Conservation (phyloP, 495 filamentous ascomycete species). For the Neurospora sp. region DNA sequence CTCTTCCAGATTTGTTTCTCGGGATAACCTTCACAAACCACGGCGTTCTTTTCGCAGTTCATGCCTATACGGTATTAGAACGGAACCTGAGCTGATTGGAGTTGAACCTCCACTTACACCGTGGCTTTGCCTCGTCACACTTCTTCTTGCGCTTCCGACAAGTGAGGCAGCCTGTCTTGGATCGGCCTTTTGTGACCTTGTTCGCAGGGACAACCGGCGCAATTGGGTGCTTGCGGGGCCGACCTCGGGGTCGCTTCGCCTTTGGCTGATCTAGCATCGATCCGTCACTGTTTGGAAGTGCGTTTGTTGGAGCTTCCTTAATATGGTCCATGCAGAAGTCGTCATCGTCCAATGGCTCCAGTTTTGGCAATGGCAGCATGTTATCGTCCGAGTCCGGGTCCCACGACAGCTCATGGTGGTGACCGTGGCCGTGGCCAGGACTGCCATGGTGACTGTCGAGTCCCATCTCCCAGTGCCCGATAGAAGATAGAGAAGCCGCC, state of each 20-base stretch:
- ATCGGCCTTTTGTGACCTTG: conserved; percentile 77
- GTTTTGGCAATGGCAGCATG: conserved; percentile 28
- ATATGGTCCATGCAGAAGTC: conserved; percentile 37
- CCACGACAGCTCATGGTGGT: conserved; percentile 27
- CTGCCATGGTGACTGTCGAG: conserved; percentile 1
- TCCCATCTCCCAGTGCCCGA: conserved; percentile 24
- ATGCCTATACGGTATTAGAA: conserved; percentile 44
- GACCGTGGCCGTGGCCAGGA: conserved; percentile 7
- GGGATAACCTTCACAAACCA: conserved; percentile 89
- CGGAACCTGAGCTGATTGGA: background rate
- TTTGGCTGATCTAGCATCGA: conserved; percentile 23
- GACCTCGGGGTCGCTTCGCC: conserved; percentile 56
- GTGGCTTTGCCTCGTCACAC: conserved; percentile 88
- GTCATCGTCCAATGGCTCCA: conserved; percentile 38
- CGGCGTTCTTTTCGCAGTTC: conserved; percentile 90
- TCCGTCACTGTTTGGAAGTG: background rate
- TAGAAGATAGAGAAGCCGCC: conserved; percentile 19
- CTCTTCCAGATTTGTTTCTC: conserved; percentile 80
- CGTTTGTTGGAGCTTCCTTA: conserved; percentile 25
- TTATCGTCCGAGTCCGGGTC: conserved; percentile 26
- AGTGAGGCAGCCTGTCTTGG: conserved; percentile 89
- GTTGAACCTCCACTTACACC: conserved; percentile 44
- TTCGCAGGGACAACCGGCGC: conserved; percentile 34
- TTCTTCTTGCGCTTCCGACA: conserved; percentile 93
- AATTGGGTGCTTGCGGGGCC: conserved; percentile 76